These are phyloP conservation scores for Blastobotrys niveus DNA, from an alignment of 1,139 yeast genomes.

Conservation along the genomic window DNA sequence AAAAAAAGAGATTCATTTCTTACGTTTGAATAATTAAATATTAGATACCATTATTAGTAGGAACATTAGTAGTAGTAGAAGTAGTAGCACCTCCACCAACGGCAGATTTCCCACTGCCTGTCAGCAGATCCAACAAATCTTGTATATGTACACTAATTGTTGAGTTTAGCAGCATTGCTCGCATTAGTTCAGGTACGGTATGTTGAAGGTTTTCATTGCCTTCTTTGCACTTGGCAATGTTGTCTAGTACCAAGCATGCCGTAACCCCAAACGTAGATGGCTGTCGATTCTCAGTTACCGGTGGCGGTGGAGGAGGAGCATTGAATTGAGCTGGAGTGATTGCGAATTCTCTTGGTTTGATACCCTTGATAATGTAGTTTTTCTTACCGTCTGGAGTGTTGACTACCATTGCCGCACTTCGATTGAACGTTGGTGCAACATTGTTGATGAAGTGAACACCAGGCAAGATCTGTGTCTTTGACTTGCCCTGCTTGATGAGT, in stretches of 20 bases:
- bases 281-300: slow-evolving; percentile 5
- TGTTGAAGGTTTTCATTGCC: slow-evolving; percentile 31
- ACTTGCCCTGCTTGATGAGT: slow-evolving; percentile 40
- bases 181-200: slow-evolving; percentile 22
- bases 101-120: no score
- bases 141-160: slow-evolving; percentile 24
- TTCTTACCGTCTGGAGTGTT: slow-evolving; percentile 52
- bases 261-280: slow-evolving; percentile 35
- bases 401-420: slow-evolving; percentile 90
- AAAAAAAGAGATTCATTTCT: no score
- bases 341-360: slow-evolving; percentile 56
- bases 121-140: slow-evolving; percentile 20
- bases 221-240: slow-evolving; percentile 33
- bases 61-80: no score
- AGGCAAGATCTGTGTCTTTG: slow-evolving; percentile 58
- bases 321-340: slow-evolving; percentile 36
- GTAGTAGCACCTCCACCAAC: no score
- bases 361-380: slow-evolving; percentile 87
- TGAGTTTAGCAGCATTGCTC: slow-evolving; percentile 27
- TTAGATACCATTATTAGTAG: no score
- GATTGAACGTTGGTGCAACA: slow-evolving; percentile 85
- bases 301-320: slow-evolving; percentile 15
- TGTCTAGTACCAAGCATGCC: slow-evolving; percentile 36
- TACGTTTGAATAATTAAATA: no score
- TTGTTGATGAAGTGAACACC: slow-evolving; percentile 96